phyloP scores from a whole-genome alignment of 2,329 filamentous ascomycete species.

The Aspergillus sp. region DNA sequence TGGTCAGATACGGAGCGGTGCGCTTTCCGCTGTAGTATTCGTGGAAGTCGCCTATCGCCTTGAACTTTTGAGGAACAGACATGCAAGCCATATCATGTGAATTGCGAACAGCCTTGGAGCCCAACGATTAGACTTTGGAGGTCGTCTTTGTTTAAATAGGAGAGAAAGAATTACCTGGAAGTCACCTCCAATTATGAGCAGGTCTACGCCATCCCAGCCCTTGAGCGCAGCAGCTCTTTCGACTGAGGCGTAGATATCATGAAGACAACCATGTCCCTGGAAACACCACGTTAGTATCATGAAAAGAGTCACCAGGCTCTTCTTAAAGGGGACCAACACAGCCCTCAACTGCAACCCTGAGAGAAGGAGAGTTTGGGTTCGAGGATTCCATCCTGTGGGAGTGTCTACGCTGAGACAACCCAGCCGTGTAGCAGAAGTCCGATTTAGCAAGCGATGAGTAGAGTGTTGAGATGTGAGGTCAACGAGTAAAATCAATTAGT shows the following conservation, averaged over 20 bases:
- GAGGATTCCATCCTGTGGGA: slow-evolving; percentile 6
- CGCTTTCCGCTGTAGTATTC: slow-evolving; percentile 81
- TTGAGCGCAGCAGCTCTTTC: slow-evolving; percentile 63
- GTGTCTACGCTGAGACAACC: not conserved
- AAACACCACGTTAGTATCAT: slow-evolving; percentile 6
- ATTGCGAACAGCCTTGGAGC: slow-evolving; percentile 72
- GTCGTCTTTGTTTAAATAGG: not conserved
- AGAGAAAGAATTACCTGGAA: slow-evolving; percentile 62
- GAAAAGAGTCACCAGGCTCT: not conserved
- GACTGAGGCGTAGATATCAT: slow-evolving; percentile 85
- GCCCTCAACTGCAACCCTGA: slow-evolving; percentile 80
- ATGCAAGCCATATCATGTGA: slow-evolving; percentile 81
- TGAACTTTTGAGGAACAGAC: slow-evolving; percentile 84
- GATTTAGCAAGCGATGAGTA: no score
- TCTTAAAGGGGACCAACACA: slow-evolving; percentile 57
- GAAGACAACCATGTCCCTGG: slow-evolving; percentile 83
- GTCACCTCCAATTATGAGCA: slow-evolving; percentile 92
- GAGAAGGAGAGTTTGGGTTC: slow-evolving; percentile 3
- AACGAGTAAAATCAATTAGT: no score
- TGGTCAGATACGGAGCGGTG: slow-evolving; percentile 77
- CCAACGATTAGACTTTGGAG: slow-evolving; percentile 6
- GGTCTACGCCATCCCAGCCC: slow-evolving; percentile 75
- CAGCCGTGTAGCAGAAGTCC: no score
- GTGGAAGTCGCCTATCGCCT: slow-evolving; percentile 84
- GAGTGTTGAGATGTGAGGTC: no score